Percentiles rank a stretch among this genome's conserved stretches.
These are phyloP conservation scores for Tolypocladium tropicale DNA, from an alignment of 2,329 filamentous ascomycete species.

Conservation along the genomic window DNA sequence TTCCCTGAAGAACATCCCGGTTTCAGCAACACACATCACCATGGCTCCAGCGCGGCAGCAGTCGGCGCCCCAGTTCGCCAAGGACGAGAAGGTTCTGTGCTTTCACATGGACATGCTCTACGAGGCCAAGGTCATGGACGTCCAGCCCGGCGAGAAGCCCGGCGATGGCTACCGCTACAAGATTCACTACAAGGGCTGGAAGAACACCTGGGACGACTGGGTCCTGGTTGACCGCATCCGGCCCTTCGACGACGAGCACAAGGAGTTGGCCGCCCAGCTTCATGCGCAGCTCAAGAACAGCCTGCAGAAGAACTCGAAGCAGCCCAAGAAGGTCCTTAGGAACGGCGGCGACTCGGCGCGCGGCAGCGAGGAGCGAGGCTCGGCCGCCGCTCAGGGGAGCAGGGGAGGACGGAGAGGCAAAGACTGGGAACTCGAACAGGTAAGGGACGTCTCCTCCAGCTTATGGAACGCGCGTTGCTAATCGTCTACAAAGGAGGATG, in stretches of 20 bases:
- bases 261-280: constrained; percentile 70
- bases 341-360: constrained; percentile 41
- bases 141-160: constrained; percentile 57
- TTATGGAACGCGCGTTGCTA: constrained; percentile 4
- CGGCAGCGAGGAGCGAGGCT: constrained; percentile 69
- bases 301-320: constrained; percentile 42
- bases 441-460: constrained; percentile 29
- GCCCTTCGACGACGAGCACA: constrained; percentile 92
- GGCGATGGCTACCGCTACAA: constrained; percentile 71
- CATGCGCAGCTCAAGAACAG: constrained; percentile 56
- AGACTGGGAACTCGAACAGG: constrained; percentile 76
- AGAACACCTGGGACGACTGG: constrained; percentile 99
- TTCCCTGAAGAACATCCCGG: neutral
- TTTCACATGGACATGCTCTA: constrained; percentile 97
- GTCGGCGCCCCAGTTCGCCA: constrained; percentile 41
- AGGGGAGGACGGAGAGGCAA: constrained; percentile 64
- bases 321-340: constrained; percentile 35
- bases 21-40: constrained; percentile 3
- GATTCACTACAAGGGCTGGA: constrained; percentile 99
- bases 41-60: constrained; percentile 34
- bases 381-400: constrained; percentile 47
- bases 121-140: constrained; percentile 89
- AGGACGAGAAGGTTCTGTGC: constrained; percentile 91
- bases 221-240: constrained; percentile 86
- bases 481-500: constrained; percentile 59